Conservation (phyloP, 169 alveolate genomes). For the Plasmodium vinckei region DNA sequence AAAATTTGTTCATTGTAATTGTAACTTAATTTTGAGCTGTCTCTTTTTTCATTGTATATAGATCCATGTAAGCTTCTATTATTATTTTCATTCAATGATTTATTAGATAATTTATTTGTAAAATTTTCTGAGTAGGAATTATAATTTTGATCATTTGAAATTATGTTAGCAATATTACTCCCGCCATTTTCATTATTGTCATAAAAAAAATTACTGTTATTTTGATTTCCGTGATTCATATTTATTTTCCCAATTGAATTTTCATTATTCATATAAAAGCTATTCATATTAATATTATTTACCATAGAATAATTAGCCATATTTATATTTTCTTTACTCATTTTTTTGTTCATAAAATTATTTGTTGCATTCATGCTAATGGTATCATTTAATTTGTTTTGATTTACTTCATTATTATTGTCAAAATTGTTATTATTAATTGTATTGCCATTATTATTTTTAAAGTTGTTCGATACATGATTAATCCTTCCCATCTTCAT, state of each 20-base stretch:
- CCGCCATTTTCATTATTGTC: slow-evolving; percentile 7
- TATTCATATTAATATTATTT: slow-evolving; percentile 29
- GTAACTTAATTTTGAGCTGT: slow-evolving; percentile 10
- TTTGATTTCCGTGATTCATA: slow-evolving; percentile 27
- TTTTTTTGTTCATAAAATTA: slow-evolving; percentile 32
- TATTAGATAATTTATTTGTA: slow-evolving; percentile 20
- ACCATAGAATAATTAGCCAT: slow-evolving; percentile 21
- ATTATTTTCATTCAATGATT: slow-evolving; percentile 33
- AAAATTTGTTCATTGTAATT: slow-evolving; percentile 33
- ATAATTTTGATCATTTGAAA: slow-evolving; percentile 25
- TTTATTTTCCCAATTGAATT: slow-evolving; percentile 32
- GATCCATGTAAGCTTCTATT: slow-evolving; percentile 5
- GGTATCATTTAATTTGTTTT: not conserved
- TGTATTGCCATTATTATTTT: slow-evolving; percentile 2
- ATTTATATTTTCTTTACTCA: slow-evolving; percentile 19
- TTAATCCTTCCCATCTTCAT: not conserved
- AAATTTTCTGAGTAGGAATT: slow-evolving; percentile 19
- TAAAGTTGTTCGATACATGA: not conserved
- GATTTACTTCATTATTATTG: slow-evolving; percentile 2
- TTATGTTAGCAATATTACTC: not conserved
- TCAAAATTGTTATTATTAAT: slow-evolving; percentile 6
- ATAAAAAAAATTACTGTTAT: slow-evolving; percentile 27
- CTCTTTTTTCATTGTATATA: slow-evolving; percentile 47
- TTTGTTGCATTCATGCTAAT: not conserved
- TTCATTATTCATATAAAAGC: slow-evolving; percentile 21